phyloP scores from a whole-genome alignment of 2,329 filamentous ascomycete species.

The Ceratocystis ficicola region DNA sequence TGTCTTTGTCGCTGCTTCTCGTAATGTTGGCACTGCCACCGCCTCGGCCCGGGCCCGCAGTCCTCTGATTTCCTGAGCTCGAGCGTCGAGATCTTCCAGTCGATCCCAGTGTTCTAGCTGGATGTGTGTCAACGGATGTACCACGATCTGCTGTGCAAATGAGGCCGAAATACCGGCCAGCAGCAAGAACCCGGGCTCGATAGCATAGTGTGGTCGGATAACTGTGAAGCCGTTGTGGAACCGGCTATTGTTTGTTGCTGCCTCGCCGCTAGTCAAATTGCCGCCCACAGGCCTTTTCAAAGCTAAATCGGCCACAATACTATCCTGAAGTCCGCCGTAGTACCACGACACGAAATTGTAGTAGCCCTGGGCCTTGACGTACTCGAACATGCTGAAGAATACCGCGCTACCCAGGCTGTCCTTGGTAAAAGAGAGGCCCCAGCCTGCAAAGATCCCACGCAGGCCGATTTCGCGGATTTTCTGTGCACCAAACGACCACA shows the following conservation, averaged over 20 bases:
- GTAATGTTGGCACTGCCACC: slow-evolving; percentile 26
- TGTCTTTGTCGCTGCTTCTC: slow-evolving; percentile 25
- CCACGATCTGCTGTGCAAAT: slow-evolving; percentile 53
- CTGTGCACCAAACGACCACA: slow-evolving; percentile 59
- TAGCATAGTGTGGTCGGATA: slow-evolving; percentile 61
- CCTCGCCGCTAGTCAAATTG: slow-evolving; percentile 33
- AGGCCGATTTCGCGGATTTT: slow-evolving; percentile 57
- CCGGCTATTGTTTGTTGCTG: neutral
- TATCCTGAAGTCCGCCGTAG: slow-evolving; percentile 48
- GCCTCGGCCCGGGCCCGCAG: slow-evolving; percentile 25
- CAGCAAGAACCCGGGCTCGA: slow-evolving; percentile 61
- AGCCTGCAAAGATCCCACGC: slow-evolving; percentile 63
- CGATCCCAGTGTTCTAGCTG: slow-evolving; percentile 63
- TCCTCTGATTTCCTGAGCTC: slow-evolving; percentile 30
- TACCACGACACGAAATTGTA: slow-evolving; percentile 60
- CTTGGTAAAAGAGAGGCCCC: slow-evolving; percentile 55
- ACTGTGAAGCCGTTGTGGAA: slow-evolving; percentile 30
- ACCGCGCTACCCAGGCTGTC: slow-evolving; percentile 57
- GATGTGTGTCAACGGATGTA: slow-evolving; percentile 59
- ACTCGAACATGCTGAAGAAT: slow-evolving; percentile 67
- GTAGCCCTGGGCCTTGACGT: slow-evolving; percentile 58
- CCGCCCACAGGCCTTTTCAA: slow-evolving; percentile 10
- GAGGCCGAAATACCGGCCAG: slow-evolving; percentile 57
- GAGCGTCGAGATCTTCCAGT: slow-evolving; percentile 57
- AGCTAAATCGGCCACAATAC: slow-evolving; percentile 34